Percentiles rank a stretch among this genome's conserved stretches.
phyloP scores from a whole-genome alignment of 345 rosid species.

The Schrenkiella parvula region DNA sequence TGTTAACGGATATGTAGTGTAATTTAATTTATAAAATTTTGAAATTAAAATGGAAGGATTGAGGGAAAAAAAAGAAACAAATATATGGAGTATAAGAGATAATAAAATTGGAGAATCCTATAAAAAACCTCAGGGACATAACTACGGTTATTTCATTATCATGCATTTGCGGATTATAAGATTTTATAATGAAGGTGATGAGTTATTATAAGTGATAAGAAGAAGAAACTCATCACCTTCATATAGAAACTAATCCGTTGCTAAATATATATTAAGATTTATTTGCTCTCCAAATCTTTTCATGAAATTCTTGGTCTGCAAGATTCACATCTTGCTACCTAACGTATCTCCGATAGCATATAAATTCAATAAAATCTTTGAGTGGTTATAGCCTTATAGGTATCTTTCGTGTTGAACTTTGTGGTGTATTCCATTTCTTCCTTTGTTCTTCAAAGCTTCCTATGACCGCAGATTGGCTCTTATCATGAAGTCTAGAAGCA shows the following conservation, averaged over 20 bases:
- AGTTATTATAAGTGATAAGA: too few relatives aligned
- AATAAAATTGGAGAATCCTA: neutral
- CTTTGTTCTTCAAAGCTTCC: slow-evolving; percentile 74
- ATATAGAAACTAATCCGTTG: too few relatives aligned
- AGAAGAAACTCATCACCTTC: too few relatives aligned
- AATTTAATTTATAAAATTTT: neutral
- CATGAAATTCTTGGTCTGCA: too few relatives aligned
- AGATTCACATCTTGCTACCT: too few relatives aligned
- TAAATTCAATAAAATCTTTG: neutral
- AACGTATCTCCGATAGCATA: too few relatives aligned
- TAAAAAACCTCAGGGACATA: neutral
- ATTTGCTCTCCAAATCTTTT: too few relatives aligned
- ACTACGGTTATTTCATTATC: neutral
- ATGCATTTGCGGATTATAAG: neutral
- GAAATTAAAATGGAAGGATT: neutral
- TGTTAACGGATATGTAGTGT: too few relatives aligned
- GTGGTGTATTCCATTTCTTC: slow-evolving; percentile 55
- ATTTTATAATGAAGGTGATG: too few relatives aligned
- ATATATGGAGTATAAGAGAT: neutral
- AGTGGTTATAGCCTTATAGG: neutral
- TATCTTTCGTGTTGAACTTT: neutral
- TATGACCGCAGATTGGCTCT: slow-evolving; percentile 61
- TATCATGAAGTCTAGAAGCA: slow-evolving; percentile 41
- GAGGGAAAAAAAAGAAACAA: neutral
- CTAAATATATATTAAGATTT: too few relatives aligned